Evolutionary conservation across 768 basidiomycete genomes (phyloP).

Genomic region (Trametes villosa): DNA sequence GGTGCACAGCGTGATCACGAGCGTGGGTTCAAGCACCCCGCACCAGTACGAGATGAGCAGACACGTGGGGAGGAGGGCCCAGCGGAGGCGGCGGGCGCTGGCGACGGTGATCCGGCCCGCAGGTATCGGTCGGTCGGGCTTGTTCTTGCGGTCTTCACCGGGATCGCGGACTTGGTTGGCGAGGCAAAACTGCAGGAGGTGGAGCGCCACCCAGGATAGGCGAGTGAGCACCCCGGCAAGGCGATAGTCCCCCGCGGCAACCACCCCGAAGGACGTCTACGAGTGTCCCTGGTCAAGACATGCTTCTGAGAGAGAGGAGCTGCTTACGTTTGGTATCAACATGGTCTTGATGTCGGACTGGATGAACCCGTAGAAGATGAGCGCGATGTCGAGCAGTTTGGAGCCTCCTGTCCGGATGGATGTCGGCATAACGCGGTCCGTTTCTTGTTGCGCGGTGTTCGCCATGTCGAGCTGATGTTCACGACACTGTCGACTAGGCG

Average conservation of each 20-base stretch:
- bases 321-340: neutral
- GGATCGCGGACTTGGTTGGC: constrained; percentile 29
- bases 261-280: neutral
- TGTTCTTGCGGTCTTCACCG: constrained; percentile 30
- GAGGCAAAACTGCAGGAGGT: constrained; percentile 35
- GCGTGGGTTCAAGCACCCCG: constrained; percentile 9
- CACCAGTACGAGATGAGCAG: constrained; percentile 17
- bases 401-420: no score
- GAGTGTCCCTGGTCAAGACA: no score
- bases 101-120: constrained; percentile 22
- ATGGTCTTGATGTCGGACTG: neutral
- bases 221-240: neutral
- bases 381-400: neutral
- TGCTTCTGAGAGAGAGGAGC: no score
- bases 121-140: constrained; percentile 31
- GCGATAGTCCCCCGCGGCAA: neutral
- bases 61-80: constrained; percentile 25
- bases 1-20: constrained; percentile 13
- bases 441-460: no score
- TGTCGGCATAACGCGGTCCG: no score
- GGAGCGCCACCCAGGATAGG: constrained; percentile 30
- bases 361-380: neutral
- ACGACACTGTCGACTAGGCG: no score
- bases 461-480: no score
- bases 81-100: constrained; percentile 23